A percentile compares a stretch with the other conserved stretches of the same genome.
Conservation (phyloP, 2,329 filamentous ascomycete species). For the Arthrobotrys musiformis region DNA sequence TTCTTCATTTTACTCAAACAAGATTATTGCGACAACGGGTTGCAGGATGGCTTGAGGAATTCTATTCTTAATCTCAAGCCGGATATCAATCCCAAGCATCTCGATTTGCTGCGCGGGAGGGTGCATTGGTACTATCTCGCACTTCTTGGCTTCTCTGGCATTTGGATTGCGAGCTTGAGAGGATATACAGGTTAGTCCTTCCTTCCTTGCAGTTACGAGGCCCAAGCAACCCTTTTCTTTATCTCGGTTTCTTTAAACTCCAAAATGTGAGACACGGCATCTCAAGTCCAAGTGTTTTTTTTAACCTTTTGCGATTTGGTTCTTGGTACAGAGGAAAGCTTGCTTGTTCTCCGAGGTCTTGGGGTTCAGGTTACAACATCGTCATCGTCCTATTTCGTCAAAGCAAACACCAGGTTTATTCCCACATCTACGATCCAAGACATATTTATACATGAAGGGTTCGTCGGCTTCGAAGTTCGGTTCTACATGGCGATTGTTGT, state of each 20-base stretch:
- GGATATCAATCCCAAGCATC: constrained; percentile 40
- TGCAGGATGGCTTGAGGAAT: constrained; percentile 42
- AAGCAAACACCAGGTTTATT: constrained; percentile 72
- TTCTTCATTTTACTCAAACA: constrained; percentile 47
- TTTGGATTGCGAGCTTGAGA: constrained; percentile 51
- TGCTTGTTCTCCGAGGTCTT: constrained; percentile 86
- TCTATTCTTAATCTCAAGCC: constrained; percentile 26
- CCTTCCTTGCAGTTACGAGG: neutral
- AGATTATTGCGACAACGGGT: constrained; percentile 36
- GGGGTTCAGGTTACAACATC: constrained; percentile 88
- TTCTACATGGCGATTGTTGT: constrained; percentile 92
- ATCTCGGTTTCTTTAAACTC: constrained; percentile 4
- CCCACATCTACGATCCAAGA: constrained; percentile 92
- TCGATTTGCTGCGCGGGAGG: constrained; percentile 43
- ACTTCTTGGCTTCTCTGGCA: constrained; percentile 41
- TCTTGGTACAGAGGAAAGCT: constrained; percentile 74
- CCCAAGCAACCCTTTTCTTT: constrained; percentile 1
- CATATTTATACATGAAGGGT: constrained; percentile 93
- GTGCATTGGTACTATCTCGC: constrained; percentile 51
- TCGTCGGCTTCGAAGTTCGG: constrained; percentile 87
- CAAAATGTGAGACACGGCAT: constrained; percentile 28
- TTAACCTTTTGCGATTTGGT: neutral
- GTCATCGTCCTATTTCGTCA: constrained; percentile 72
- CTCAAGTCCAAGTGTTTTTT: neutral
- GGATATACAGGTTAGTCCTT: constrained; percentile 51